phyloP scores from a whole-genome alignment of 805 yeast species.

The Metschnikowia anglica region DNA sequence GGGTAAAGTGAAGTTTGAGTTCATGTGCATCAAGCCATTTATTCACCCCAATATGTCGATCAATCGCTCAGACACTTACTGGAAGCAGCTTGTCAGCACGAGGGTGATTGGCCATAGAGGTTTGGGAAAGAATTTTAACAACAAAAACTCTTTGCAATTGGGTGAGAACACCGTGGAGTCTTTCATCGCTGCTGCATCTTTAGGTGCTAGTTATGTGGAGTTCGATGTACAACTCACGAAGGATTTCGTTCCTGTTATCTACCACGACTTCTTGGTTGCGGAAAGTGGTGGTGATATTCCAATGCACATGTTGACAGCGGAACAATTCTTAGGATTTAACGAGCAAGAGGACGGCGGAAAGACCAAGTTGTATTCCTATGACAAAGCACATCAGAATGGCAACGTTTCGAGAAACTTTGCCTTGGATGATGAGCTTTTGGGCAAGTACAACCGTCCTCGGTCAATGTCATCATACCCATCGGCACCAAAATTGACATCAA shows the following conservation, averaged over 20 bases:
- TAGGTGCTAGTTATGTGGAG: slow-evolving; percentile 96
- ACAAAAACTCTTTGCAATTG: slow-evolving; percentile 75
- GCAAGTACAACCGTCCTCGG: slow-evolving; percentile 37
- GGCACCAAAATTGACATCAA: slow-evolving; percentile 28
- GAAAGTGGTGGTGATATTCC: slow-evolving; percentile 96
- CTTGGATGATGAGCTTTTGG: slow-evolving; percentile 37
- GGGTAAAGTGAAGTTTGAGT: slow-evolving; percentile 77
- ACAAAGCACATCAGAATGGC: slow-evolving; percentile 15
- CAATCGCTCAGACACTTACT: slow-evolving; percentile 73
- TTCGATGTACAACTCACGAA: slow-evolving; percentile 95
- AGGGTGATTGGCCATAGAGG: slow-evolving; percentile 97
- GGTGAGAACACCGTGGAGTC: slow-evolving; percentile 96
- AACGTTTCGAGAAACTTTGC: slow-evolving; percentile 26
- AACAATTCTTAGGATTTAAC: slow-evolving; percentile 72
- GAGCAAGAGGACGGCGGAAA: slow-evolving; percentile 22
- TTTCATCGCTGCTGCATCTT: slow-evolving; percentile 91
- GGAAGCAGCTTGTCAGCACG: slow-evolving; percentile 87
- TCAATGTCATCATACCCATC: slow-evolving; percentile 41
- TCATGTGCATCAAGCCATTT: slow-evolving; percentile 70
- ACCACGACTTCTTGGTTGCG: slow-evolving; percentile 91
- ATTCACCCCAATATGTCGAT: slow-evolving; percentile 64
- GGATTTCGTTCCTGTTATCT: slow-evolving; percentile 87
- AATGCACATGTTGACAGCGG: slow-evolving; percentile 87
- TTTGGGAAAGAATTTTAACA: slow-evolving; percentile 78
- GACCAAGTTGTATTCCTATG: slow-evolving; percentile 12